Evolutionary conservation across 768 basidiomycete genomes (phyloP).

Genomic region (Nidularia sp.): DNA sequence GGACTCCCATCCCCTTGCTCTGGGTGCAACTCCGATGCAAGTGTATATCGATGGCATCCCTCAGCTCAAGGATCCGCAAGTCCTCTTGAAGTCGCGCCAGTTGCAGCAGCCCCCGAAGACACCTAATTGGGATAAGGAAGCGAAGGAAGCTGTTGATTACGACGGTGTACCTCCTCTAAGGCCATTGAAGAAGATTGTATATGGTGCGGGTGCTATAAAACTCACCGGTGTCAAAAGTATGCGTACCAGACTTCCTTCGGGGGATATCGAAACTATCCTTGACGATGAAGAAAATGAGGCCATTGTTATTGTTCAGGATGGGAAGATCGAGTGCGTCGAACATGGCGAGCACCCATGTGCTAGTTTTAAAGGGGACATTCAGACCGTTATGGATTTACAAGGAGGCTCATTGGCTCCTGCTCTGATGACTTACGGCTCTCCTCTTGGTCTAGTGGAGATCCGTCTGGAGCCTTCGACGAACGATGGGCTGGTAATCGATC

Average conservation of each 20-base stretch:
- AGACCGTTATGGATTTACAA: conserved; percentile 44
- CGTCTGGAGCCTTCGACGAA: conserved; percentile 56
- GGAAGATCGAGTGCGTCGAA: conserved; percentile 45
- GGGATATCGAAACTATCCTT: conserved; percentile 15
- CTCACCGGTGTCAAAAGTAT: conserved; percentile 52
- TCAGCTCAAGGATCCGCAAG: conserved; percentile 40
- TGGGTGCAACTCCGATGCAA: conserved; percentile 79
- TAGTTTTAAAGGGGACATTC: conserved; percentile 5
- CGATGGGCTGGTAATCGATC: conserved; percentile 60
- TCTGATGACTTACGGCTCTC: conserved; percentile 58
- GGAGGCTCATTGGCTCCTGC: conserved; percentile 64
- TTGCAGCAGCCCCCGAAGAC: conserved; percentile 49
- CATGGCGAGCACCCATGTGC: conserved; percentile 2
- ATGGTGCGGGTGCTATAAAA: conserved; percentile 8
- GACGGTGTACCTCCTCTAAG: conserved; percentile 69
- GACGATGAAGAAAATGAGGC: conserved; percentile 9
- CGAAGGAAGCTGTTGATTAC: conserved; percentile 48
- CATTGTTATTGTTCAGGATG: conserved; percentile 47
- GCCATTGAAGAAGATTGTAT: conserved; percentile 26
- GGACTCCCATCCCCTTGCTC: conserved; percentile 73
- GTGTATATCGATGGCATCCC: conserved; percentile 83
- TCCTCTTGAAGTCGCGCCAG: conserved; percentile 35
- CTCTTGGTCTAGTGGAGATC: conserved; percentile 71
- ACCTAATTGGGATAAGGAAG: conserved; percentile 62
- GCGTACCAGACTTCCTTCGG: conserved; percentile 11